phyloP scores from a whole-genome alignment of 2,329 filamentous ascomycete genomes.

The Aspergillus melleus region DNA sequence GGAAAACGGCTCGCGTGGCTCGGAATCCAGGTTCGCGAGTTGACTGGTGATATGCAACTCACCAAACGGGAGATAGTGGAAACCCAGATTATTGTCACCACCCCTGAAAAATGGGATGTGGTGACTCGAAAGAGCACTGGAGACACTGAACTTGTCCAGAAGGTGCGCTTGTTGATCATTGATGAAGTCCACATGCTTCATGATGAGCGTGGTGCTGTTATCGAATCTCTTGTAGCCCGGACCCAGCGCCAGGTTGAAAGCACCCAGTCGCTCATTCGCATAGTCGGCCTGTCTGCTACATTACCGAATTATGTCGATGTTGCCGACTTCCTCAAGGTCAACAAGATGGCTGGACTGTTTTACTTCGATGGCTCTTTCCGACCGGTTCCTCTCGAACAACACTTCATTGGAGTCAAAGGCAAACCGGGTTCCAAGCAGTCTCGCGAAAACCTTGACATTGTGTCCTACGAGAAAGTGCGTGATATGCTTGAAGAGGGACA shows the following conservation, averaged over 20 bases:
- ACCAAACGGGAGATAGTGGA: conserved; percentile 94
- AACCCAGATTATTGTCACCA: conserved; percentile 97
- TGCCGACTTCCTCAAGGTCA: conserved; percentile 94
- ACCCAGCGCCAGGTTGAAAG: conserved; percentile 97
- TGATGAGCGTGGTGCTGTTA: conserved; percentile 91
- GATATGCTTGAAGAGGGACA: conserved; percentile 92
- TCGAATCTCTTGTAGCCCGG: conserved; percentile 92
- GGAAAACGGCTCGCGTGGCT: conserved; percentile 91
- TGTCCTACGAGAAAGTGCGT: conserved; percentile 90
- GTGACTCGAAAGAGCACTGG: conserved; percentile 96
- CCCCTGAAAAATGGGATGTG: conserved; percentile 99
- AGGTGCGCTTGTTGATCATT: conserved; percentile 92
- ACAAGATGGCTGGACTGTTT: conserved; percentile 87
- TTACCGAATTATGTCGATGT: conserved; percentile 96
- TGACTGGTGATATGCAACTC: conserved; percentile 98
- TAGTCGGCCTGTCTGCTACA: conserved; percentile 92
- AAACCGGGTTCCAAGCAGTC: conserved; percentile 79
- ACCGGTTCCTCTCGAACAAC: conserved; percentile 92
- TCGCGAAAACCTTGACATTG: conserved; percentile 82
- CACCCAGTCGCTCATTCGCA: conserved; percentile 94
- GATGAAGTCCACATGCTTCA: conserved; percentile 99
- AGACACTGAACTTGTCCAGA: conserved; percentile 95
- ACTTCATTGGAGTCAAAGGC: conserved; percentile 92
- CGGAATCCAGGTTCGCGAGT: conserved; percentile 85
- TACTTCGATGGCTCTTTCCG: conserved; percentile 97